Conservation (phyloP, 331 rosid genomes). For the Pyrus hybrid region DNA sequence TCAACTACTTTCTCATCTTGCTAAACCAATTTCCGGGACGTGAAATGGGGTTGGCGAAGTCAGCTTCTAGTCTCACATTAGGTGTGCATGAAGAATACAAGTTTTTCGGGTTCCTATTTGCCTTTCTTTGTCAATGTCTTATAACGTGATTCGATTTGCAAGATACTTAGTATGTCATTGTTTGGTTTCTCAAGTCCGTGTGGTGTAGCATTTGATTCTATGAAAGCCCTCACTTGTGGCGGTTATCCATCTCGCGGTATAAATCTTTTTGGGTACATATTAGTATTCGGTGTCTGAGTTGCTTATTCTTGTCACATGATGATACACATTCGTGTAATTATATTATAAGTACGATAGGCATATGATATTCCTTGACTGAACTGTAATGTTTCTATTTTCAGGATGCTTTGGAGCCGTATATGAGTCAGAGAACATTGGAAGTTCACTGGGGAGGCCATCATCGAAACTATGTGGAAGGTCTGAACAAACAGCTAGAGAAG, state of each 20-base stretch:
- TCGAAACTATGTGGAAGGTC: slow-evolving; percentile 54
- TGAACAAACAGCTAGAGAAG: slow-evolving; percentile 77
- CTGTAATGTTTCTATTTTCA: background rate
- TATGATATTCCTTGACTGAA: background rate
- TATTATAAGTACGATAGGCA: background rate
- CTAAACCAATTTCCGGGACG: background rate
- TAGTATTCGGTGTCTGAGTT: background rate
- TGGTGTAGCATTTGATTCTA: background rate
- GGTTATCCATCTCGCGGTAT: background rate
- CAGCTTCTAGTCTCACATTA: background rate
- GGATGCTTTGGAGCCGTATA: slow-evolving; percentile 50
- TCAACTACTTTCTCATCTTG: background rate
- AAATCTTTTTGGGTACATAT: background rate
- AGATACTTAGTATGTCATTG: background rate
- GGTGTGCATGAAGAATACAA: background rate
- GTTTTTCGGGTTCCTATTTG: background rate
- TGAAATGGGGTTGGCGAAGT: background rate
- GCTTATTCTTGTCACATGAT: background rate
- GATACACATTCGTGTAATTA: background rate
- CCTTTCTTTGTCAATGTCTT: too few species aligned
- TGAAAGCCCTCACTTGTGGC: background rate
- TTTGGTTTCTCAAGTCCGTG: background rate
- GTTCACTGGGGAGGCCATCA: slow-evolving; percentile 91
- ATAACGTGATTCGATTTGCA: background rate
- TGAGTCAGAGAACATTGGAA: slow-evolving; percentile 35